A percentile compares a stretch with the other conserved stretches of the same genome.
Conservation (phyloP, 2,329 filamentous ascomycete species). For the Aspergillus sp. region DNA sequence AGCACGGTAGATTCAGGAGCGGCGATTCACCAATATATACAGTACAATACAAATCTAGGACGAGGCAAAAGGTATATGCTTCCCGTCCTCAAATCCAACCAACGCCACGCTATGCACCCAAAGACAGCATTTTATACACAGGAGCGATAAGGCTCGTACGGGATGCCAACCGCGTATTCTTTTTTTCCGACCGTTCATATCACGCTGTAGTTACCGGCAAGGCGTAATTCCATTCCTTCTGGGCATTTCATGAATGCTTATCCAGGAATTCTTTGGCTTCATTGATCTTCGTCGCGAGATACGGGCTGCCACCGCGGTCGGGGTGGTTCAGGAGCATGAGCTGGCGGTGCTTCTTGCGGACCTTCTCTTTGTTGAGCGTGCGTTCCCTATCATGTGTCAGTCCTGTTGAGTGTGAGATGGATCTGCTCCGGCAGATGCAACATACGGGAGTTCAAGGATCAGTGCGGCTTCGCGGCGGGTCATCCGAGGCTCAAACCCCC, state of each 20-base stretch:
- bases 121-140: conserved; percentile 33
- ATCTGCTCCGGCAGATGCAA: conserved; percentile 20
- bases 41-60: conserved; percentile 58
- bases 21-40: conserved; percentile 64
- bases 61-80: conserved; percentile 19
- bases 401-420: not conserved
- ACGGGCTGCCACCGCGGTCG: conserved; percentile 94
- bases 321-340: conserved; percentile 98
- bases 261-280: conserved; percentile 97
- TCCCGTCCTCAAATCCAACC: conserved; percentile 34
- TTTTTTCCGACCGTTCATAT: conserved; percentile 10
- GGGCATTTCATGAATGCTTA: conserved; percentile 57
- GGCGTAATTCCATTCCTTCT: not conserved
- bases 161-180: conserved; percentile 2
- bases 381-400: conserved; percentile 68
- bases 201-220: not conserved
- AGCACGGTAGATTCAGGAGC: conserved; percentile 59
- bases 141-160: conserved; percentile 2
- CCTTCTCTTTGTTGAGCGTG: conserved; percentile 84
- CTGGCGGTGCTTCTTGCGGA: conserved; percentile 92
- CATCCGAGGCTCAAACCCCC: conserved; percentile 94
- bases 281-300: conserved; percentile 96
- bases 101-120: conserved; percentile 49
- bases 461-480: conserved; percentile 86
- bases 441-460: conserved; percentile 87